These are phyloP conservation scores for Talaromyces trachyspermus DNA, from an alignment of 495 filamentous ascomycete species.

Conservation along the genomic window DNA sequence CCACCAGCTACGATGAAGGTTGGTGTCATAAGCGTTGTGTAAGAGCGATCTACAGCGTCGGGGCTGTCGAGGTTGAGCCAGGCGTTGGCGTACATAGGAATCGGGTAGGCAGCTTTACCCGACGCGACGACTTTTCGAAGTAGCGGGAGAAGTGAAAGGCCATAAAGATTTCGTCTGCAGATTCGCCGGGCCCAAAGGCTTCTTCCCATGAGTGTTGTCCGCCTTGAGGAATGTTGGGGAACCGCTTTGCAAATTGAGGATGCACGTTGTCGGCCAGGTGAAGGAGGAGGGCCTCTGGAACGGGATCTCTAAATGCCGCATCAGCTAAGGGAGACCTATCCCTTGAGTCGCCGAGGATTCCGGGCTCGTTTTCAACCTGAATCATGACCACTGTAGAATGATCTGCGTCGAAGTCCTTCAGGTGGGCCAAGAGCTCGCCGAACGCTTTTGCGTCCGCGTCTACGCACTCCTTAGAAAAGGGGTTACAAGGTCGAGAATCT, in stretches of 20 bases:
- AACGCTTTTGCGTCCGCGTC: conserved; percentile 34
- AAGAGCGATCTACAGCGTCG: conserved; percentile 21
- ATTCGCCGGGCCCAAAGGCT: conserved; percentile 30
- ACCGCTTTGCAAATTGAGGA: too few species aligned
- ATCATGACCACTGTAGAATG: conserved; percentile 42
- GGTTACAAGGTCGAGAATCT: conserved; percentile 28
- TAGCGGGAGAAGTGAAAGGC: conserved; percentile 40
- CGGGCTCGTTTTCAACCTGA: conserved; percentile 45
- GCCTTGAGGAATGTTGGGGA: conserved; percentile 18
- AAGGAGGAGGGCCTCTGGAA: conserved; percentile 27
- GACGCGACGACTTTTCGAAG: conserved; percentile 35
- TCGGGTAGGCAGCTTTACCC: conserved; percentile 32
- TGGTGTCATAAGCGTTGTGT: too few species aligned
- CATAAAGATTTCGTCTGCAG: conserved; percentile 46
- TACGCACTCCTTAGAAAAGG: conserved; percentile 26
- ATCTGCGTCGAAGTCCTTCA: conserved; percentile 30
- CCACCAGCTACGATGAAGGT: conserved; percentile 42
- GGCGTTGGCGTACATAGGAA: conserved; percentile 43
- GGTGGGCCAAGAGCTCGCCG: conserved; percentile 26
- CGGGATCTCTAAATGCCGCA: conserved; percentile 21
- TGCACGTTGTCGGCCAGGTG: conserved; percentile 24
- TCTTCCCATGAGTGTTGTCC: conserved; percentile 22
- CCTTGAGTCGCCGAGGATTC: conserved; percentile 38
- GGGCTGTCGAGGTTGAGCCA: conserved; percentile 35
- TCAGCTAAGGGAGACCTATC: conserved; percentile 31